Percentiles rank a stretch among this genome's conserved stretches.
These are phyloP conservation scores for Termitomyces heimii DNA, from an alignment of 768 basidiomycete genomes.

Conservation along the genomic window DNA sequence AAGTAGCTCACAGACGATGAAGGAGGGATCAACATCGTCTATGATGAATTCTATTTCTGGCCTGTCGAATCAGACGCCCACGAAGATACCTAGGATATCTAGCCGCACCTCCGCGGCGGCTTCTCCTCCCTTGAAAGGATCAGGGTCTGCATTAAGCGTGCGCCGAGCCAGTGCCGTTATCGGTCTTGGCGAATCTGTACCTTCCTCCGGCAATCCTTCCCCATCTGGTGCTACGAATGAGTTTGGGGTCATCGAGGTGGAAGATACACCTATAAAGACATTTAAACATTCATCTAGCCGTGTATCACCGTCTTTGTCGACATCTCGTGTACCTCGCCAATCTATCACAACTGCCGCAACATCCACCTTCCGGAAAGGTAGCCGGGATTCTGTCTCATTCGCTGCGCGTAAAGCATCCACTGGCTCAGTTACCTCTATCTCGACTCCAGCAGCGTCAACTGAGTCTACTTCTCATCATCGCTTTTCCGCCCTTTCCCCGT, in stretches of 20 bases:
- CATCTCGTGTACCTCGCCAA: conserved; percentile 65
- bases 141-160: conserved; percentile 39
- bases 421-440: conserved; percentile 67
- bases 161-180: conserved; percentile 71
- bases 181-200: conserved; percentile 37
- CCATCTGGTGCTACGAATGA: conserved; percentile 60
- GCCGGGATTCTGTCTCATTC: conserved; percentile 77
- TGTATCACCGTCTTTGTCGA: conserved; percentile 54
- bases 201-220: conserved; percentile 60
- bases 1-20: conserved; percentile 38
- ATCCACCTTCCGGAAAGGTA: conserved; percentile 54
- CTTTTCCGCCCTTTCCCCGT: conserved; percentile 81
- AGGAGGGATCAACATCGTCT: conserved; percentile 48
- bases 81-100: conserved; percentile 91
- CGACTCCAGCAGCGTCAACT: conserved; percentile 42
- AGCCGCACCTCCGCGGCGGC: conserved; percentile 71
- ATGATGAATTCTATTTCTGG: conserved; percentile 44
- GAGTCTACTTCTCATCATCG: conserved; percentile 42
- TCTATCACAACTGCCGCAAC: conserved; percentile 39
- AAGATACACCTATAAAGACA: conserved; percentile 41
- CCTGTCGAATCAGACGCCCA: conserved; percentile 78
- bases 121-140: conserved; percentile 65
- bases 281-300: conserved; percentile 54
- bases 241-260: conserved; percentile 76
- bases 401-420: conserved; percentile 79